Conservation (phyloP, 495 filamentous ascomycete species). For the Trypethelium eluteriae region DNA sequence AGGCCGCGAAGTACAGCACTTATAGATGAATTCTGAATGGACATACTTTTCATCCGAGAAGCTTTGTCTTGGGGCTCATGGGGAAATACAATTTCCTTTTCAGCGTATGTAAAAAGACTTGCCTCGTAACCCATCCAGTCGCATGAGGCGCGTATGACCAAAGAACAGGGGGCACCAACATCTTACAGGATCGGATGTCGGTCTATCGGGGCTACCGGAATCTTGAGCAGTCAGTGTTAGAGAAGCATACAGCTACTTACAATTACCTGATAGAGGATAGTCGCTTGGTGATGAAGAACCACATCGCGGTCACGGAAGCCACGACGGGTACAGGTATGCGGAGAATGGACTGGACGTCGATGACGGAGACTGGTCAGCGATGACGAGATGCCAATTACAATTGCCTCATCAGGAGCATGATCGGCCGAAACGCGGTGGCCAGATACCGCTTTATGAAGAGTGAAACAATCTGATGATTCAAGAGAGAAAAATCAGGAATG, state of each 20-base stretch:
- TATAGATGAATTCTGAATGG: background rate
- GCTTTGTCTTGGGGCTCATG: background rate
- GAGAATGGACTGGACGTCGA: background rate
- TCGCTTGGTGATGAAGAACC: background rate
- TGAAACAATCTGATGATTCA: background rate
- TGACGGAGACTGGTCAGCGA: background rate
- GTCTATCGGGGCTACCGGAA: background rate
- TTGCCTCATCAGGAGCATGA: background rate
- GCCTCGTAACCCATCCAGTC: background rate
- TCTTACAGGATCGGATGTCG: background rate
- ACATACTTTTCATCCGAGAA: background rate
- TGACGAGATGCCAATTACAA: background rate
- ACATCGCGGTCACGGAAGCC: background rate
- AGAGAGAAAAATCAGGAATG: background rate
- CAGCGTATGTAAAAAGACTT: background rate
- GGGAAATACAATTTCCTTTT: constrained; percentile 4
- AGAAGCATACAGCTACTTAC: background rate
- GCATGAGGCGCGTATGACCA: background rate
- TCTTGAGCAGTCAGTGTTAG: background rate
- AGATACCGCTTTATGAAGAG: background rate
- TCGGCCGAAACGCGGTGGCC: background rate
- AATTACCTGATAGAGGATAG: background rate
- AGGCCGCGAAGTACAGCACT: background rate
- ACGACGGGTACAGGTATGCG: background rate
- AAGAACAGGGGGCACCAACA: background rate